phyloP scores from a whole-genome alignment of 495 filamentous ascomycete species.

The Evernia prunastri region DNA sequence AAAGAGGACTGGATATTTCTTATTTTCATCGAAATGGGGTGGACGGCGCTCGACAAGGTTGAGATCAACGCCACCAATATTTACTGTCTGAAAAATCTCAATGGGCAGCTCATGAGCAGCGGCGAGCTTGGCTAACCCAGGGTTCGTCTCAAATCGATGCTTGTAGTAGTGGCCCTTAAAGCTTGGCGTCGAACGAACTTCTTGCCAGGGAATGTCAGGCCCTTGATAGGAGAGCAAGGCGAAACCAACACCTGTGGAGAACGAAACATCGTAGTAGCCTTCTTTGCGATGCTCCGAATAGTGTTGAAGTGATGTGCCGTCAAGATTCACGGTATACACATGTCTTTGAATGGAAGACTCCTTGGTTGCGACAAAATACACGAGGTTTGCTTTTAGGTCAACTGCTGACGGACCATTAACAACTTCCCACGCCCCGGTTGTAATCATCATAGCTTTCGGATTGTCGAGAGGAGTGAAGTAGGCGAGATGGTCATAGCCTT shows the following conservation, averaged over 20 bases:
- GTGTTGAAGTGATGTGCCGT: slow-evolving; percentile 60
- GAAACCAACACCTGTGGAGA: slow-evolving; percentile 75
- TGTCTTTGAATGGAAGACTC: slow-evolving; percentile 84
- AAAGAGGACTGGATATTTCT: slow-evolving; percentile 90
- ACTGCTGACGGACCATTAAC: slow-evolving; percentile 81
- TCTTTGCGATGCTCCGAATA: slow-evolving; percentile 71
- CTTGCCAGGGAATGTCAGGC: slow-evolving; percentile 85
- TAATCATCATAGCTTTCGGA: slow-evolving; percentile 72
- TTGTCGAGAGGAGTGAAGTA: slow-evolving; percentile 93
- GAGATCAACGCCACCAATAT: slow-evolving; percentile 68
- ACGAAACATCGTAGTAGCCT: slow-evolving; percentile 80
- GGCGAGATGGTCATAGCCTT: slow-evolving; percentile 83
- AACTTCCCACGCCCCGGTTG: slow-evolving; percentile 88
- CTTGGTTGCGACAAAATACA: slow-evolving; percentile 87
- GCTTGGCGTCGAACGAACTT: slow-evolving; percentile 75
- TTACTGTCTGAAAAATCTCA: slow-evolving; percentile 77
- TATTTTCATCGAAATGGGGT: slow-evolving; percentile 78
- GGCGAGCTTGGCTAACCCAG: slow-evolving; percentile 57
- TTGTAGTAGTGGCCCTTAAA: slow-evolving; percentile 54
- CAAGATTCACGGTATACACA: slow-evolving; percentile 81
- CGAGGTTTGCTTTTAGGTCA: slow-evolving; percentile 74
- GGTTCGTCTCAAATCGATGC: slow-evolving; percentile 70
- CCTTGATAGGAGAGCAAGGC: slow-evolving; percentile 76
- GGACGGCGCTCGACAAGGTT: slow-evolving; percentile 87
- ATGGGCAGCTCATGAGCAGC: slow-evolving; percentile 75